These are phyloP conservation scores for Cercis canadensis DNA, from an alignment of 306 rosid species.

Conservation along the genomic window DNA sequence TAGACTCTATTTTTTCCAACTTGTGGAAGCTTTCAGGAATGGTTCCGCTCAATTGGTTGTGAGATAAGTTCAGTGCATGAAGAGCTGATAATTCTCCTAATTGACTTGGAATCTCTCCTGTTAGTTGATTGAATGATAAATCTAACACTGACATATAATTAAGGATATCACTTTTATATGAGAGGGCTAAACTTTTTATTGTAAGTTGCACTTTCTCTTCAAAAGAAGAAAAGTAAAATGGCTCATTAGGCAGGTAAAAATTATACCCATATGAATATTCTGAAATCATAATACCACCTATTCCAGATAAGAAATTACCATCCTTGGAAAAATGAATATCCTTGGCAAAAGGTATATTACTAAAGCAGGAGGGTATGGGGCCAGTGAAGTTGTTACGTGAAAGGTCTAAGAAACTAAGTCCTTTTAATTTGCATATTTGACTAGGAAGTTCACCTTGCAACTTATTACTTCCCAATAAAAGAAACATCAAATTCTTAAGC, in stretches of 20 bases:
- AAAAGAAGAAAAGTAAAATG: background rate
- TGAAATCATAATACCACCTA: too few relatives aligned
- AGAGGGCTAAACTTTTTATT: background rate
- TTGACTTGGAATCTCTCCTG: slow-evolving; percentile 22
- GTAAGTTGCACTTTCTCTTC: slow-evolving; percentile 1
- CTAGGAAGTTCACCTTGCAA: slow-evolving; percentile 5
- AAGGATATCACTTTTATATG: background rate
- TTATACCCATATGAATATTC: background rate
- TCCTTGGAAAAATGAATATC: background rate
- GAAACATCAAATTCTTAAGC: background rate
- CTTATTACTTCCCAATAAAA: slow-evolving; percentile 17
- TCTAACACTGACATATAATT: slow-evolving; percentile 13
- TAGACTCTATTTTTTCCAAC: slow-evolving; percentile 18
- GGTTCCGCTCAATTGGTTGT: slow-evolving; percentile 7
- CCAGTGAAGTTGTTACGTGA: slow-evolving; percentile 22
- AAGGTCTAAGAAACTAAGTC: background rate
- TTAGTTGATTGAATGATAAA: slow-evolving; percentile 25
- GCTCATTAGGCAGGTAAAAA: background rate
- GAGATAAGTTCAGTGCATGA: too few relatives aligned
- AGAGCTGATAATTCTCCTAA: too few relatives aligned
- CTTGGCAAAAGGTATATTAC: background rate
- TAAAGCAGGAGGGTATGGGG: background rate
- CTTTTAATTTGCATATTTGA: background rate
- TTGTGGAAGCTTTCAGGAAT: slow-evolving; percentile 26
- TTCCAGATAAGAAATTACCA: background rate